Percentiles rank a stretch among this genome's conserved stretches.
phyloP scores from a whole-genome alignment of 2,329 filamentous ascomycete species.

The Chaetomium olivaceum region DNA sequence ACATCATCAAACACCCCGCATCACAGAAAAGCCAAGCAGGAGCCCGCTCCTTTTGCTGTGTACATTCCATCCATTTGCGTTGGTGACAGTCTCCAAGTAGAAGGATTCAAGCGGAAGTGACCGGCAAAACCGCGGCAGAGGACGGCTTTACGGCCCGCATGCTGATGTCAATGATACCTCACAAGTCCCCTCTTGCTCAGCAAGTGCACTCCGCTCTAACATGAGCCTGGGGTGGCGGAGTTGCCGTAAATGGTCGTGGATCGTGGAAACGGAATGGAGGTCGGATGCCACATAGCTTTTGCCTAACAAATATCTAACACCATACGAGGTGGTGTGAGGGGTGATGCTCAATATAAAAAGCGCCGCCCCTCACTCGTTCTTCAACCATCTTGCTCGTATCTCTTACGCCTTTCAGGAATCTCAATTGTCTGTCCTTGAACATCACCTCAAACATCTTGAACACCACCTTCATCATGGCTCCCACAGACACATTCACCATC shows the following conservation, averaged over 20 bases:
- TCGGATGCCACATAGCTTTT: neutral
- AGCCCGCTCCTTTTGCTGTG: no score
- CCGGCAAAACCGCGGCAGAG: constrained; percentile 5
- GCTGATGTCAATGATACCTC: neutral
- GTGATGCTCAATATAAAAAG: neutral
- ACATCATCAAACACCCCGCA: neutral
- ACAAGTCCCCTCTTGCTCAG: neutral
- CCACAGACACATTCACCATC: constrained; percentile 49
- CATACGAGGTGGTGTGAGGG: neutral
- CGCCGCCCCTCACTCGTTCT: neutral
- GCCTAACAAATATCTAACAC: neutral
- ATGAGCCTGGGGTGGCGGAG: neutral
- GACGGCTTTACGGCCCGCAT: constrained; percentile 5
- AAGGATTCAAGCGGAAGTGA: neutral
- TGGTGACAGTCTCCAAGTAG: neutral
- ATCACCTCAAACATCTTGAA: neutral
- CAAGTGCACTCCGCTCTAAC: neutral
- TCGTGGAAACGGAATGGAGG: neutral
- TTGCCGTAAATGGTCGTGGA: constrained; percentile 11
- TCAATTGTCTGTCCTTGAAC: neutral
- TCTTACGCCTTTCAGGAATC: neutral
- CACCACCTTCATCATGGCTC: constrained; percentile 2
- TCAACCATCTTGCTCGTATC: neutral
- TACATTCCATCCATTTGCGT: neutral
- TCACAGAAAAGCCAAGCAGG: neutral